Conservation (phyloP, 805 yeast genomes). For the Ascoidea asiatica region DNA sequence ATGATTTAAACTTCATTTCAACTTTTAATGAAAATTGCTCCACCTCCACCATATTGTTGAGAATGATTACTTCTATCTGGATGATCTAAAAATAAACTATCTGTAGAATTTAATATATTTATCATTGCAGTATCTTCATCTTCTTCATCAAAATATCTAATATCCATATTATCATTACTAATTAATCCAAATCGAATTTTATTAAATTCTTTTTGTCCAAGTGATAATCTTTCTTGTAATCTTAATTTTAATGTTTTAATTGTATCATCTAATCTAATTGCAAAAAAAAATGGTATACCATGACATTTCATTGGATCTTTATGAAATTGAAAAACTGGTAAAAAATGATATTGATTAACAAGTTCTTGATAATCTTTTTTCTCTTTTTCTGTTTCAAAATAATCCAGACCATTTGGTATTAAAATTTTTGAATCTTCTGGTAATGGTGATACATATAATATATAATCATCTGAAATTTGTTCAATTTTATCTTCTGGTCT, state of each 20-base stretch:
- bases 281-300: conserved; percentile 77
- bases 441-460: conserved; percentile 23
- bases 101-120: conserved; percentile 36
- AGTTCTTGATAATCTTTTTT: conserved; percentile 11
- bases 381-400: conserved; percentile 10
- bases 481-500: conserved; percentile 16
- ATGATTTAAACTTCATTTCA: too few species aligned
- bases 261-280: conserved; percentile 53
- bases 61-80: conserved; percentile 66
- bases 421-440: conserved; percentile 25
- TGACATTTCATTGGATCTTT: conserved; percentile 55
- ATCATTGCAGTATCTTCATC: conserved; percentile 43
- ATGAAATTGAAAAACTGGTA: conserved; percentile 55
- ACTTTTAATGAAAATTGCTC: conserved; percentile 42
- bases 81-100: conserved; percentile 69
- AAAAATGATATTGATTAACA: too few species aligned
- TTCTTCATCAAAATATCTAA: conserved; percentile 20
- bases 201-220: conserved; percentile 69
- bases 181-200: conserved; percentile 57
- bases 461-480: conserved; percentile 18
- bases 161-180: conserved; percentile 7
- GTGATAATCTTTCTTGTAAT: conserved; percentile 55
- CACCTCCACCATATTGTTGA: conserved; percentile 29
- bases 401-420: conserved; percentile 12
- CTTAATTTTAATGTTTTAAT: conserved; percentile 51